These are phyloP conservation scores for Taxawa tesnikishii DNA, from an alignment of 2,329 filamentous ascomycete genomes.

Conservation along the genomic window DNA sequence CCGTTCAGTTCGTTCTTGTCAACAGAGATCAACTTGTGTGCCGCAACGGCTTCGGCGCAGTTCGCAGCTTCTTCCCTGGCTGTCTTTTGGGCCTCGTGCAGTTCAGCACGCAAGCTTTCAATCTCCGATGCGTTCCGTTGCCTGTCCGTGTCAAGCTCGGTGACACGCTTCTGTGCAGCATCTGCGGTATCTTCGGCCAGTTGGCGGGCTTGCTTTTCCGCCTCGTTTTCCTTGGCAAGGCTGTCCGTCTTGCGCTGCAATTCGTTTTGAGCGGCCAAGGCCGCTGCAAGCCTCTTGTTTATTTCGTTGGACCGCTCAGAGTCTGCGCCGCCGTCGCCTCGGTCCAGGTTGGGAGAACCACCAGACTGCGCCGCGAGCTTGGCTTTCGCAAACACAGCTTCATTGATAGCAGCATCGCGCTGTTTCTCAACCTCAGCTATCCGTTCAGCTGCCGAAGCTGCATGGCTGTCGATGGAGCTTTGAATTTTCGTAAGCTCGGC, in stretches of 20 bases:
- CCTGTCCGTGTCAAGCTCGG: constrained; percentile 71
- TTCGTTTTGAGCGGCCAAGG: constrained; percentile 66
- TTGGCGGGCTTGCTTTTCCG: constrained; percentile 69
- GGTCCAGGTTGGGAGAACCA: constrained; percentile 21
- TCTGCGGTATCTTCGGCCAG: constrained; percentile 80
- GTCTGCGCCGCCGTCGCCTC: constrained; percentile 36
- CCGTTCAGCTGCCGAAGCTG: constrained; percentile 69
- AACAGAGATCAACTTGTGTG: constrained; percentile 63
- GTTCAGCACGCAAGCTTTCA: constrained; percentile 71
- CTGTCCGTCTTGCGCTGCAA: constrained; percentile 66
- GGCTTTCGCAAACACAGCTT: constrained; percentile 90
- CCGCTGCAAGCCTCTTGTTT: constrained; percentile 68
- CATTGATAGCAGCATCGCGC: constrained; percentile 83
- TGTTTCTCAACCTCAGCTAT: constrained; percentile 93
- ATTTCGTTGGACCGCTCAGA: constrained; percentile 63
- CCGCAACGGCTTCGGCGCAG: constrained; percentile 62
- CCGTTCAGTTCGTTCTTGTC: constrained; percentile 69
- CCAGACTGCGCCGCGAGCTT: constrained; percentile 72
- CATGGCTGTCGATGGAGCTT: constrained; percentile 77
- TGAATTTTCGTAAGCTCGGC: constrained; percentile 84
- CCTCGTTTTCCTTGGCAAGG: constrained; percentile 57
- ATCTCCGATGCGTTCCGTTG: constrained; percentile 76
- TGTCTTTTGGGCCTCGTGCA: constrained; percentile 67
- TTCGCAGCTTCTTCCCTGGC: constrained; percentile 71
- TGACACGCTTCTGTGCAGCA: constrained; percentile 69